phyloP scores from a whole-genome alignment of 2,329 filamentous ascomycete species.

The Diaporthe caulivora region DNA sequence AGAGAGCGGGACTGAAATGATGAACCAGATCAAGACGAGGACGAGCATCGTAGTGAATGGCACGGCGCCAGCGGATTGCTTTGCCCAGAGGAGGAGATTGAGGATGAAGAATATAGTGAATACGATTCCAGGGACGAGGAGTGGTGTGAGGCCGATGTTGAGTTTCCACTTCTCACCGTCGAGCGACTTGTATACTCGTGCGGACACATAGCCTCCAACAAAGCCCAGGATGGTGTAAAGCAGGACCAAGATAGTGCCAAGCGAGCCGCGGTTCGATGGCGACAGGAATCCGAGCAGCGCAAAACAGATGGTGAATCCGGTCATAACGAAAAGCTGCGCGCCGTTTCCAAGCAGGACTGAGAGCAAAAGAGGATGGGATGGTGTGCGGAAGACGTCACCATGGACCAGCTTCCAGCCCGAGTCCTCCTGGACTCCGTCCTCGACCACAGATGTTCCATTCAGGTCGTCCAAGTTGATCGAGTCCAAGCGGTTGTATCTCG shows the following conservation, averaged over 20 bases:
- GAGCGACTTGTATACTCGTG: conserved; percentile 94
- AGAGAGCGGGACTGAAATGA: conserved; percentile 94
- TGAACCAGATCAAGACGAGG: conserved; percentile 93
- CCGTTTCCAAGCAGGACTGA: conserved; percentile 93
- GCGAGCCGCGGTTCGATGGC: conserved; percentile 92
- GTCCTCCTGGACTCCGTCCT: conserved; percentile 96
- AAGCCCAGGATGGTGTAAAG: conserved; percentile 94
- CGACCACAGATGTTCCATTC: conserved; percentile 80
- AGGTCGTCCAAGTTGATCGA: conserved; percentile 92
- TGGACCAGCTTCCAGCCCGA: conserved; percentile 99
- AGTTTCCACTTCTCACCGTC: conserved; percentile 94
- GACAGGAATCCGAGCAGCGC: conserved; percentile 95
- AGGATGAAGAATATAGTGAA: conserved; percentile 93
- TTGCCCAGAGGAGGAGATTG: conserved; percentile 96
- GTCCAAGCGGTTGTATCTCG: conserved; percentile 94
- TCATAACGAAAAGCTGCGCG: conserved; percentile 97
- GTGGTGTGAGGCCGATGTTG: conserved; percentile 89
- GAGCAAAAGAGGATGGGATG: conserved; percentile 84
- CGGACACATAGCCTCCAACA: conserved; percentile 90
- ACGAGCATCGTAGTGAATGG: conserved; percentile 98
- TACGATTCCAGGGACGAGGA: conserved; percentile 87
- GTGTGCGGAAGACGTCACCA: conserved; percentile 94
- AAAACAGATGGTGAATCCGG: conserved; percentile 92
- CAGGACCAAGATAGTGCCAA: conserved; percentile 92
- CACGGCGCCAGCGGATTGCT: conserved; percentile 91